Evolutionary conservation across 2,329 filamentous ascomycete species (phyloP).

Genomic region (Ambrosiella cleistominuta): DNA sequence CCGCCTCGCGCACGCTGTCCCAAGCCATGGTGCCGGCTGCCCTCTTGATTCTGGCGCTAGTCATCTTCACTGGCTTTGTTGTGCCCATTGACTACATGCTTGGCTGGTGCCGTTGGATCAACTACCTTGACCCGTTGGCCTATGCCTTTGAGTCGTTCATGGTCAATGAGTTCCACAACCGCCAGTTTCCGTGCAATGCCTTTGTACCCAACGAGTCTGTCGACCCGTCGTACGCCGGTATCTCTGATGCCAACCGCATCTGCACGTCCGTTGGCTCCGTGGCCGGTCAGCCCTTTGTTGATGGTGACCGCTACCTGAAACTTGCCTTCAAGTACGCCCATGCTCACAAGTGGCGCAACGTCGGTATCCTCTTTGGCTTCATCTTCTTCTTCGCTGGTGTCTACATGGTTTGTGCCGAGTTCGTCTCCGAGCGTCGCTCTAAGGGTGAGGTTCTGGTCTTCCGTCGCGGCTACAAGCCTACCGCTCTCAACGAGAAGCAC

Average conservation of each 20-base stretch:
- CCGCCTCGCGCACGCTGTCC: slow-evolving; percentile 51
- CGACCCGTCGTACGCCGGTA: slow-evolving; percentile 22
- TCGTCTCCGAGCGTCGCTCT: slow-evolving; percentile 47
- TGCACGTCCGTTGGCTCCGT: slow-evolving; percentile 44
- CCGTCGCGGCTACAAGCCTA: slow-evolving; percentile 48
- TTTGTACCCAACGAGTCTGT: slow-evolving; percentile 27
- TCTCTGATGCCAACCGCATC: slow-evolving; percentile 25
- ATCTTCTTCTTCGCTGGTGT: slow-evolving; percentile 40
- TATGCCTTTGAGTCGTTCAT: slow-evolving; percentile 70
- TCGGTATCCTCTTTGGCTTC: slow-evolving; percentile 51
- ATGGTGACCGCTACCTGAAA: slow-evolving; percentile 40
- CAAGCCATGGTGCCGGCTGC: slow-evolving; percentile 45
- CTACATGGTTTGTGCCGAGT: slow-evolving; percentile 50
- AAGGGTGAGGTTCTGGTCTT: slow-evolving; percentile 65
- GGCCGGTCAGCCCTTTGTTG: slow-evolving; percentile 32
- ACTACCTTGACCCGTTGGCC: slow-evolving; percentile 60
- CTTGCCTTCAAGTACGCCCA: slow-evolving; percentile 38
- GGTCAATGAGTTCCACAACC: slow-evolving; percentile 55
- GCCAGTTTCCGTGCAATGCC: slow-evolving; percentile 36
- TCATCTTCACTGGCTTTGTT: slow-evolving; percentile 56
- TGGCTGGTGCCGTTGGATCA: slow-evolving; percentile 68
- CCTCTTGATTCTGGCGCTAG: slow-evolving; percentile 44
- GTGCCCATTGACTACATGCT: slow-evolving; percentile 53
- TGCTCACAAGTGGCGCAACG: slow-evolving; percentile 49
- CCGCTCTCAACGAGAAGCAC: slow-evolving; percentile 39